Evolutionary conservation across 2,329 filamentous ascomycete genomes (phyloP).

Genomic region (Phoma sp.): DNA sequence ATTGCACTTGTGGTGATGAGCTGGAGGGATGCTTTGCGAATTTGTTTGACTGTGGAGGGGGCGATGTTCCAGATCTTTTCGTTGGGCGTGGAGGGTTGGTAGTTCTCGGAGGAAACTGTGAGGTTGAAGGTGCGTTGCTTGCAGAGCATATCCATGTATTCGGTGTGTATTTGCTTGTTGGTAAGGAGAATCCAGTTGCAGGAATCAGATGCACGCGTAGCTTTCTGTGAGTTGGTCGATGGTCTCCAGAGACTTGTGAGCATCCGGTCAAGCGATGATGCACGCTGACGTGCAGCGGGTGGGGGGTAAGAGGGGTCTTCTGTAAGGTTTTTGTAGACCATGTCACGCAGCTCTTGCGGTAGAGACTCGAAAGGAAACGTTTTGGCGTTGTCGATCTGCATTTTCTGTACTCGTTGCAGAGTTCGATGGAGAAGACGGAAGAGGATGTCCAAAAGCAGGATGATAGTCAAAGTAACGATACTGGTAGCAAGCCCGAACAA

Average conservation of each 20-base stretch:
- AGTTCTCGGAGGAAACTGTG: constrained; percentile 42
- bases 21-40: constrained; percentile 38
- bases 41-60: constrained; percentile 23
- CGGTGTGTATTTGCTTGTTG: constrained; percentile 37
- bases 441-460: constrained; percentile 19
- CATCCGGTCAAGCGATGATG: constrained; percentile 28
- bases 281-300: constrained; percentile 18
- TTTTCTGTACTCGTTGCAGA: constrained; percentile 25
- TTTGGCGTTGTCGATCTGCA: constrained; percentile 24
- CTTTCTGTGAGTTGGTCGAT: background rate
- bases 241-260: constrained; percentile 5
- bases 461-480: background rate
- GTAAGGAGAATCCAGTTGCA: constrained; percentile 15
- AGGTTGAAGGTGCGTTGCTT: constrained; percentile 41
- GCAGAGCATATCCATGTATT: constrained; percentile 45
- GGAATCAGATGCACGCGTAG: background rate
- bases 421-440: constrained; percentile 18
- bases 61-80: constrained; percentile 39
- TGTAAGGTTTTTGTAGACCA: constrained; percentile 41
- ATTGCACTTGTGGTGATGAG: constrained; percentile 44
- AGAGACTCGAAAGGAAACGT: constrained; percentile 41
- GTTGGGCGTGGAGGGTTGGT: constrained; percentile 16
- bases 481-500: background rate
- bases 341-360: constrained; percentile 42
- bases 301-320: constrained; percentile 41